These are phyloP conservation scores for Colletotrichum eleusines DNA, from an alignment of 2,329 filamentous ascomycete species.

Conservation along the genomic window DNA sequence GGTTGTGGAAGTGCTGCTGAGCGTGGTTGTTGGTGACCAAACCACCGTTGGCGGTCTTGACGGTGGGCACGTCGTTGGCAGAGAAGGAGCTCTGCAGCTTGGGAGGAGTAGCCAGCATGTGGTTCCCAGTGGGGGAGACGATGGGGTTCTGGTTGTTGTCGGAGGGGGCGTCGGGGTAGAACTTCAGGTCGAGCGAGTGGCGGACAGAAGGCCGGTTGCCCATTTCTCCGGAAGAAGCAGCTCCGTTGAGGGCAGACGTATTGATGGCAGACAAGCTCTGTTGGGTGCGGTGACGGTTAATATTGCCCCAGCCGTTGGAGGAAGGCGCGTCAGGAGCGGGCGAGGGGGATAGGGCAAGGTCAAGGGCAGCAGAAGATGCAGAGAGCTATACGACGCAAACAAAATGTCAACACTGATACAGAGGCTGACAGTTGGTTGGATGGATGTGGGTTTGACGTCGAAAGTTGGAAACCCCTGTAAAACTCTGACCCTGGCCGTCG, in stretches of 20 bases:
- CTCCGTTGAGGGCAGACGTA: conserved; percentile 53
- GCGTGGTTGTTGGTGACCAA: conserved; percentile 66
- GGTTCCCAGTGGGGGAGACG: conserved; percentile 62
- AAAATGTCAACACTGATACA: conserved; percentile 48
- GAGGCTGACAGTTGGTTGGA: conserved; percentile 44
- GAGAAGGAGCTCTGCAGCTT: conserved; percentile 92
- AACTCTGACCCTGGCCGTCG: conserved; percentile 18
- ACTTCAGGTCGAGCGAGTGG: conserved; percentile 69
- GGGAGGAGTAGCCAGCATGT: conserved; percentile 72
- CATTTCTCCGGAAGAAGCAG: conserved; percentile 57
- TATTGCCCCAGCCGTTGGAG: conserved; percentile 69
- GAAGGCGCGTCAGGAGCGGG: conserved; percentile 68
- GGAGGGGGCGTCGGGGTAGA: conserved; percentile 59
- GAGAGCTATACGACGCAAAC: conserved; percentile 71
- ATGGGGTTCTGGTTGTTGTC: conserved; percentile 52
- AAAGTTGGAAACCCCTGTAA: conserved; percentile 29
- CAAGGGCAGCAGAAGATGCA: conserved; percentile 83
- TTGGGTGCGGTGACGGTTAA: conserved; percentile 76
- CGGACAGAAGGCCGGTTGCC: conserved; percentile 63
- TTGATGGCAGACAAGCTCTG: conserved; percentile 66
- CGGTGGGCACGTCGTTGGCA: conserved; percentile 86
- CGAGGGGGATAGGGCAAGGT: conserved; percentile 79
- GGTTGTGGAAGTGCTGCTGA: conserved; percentile 77
- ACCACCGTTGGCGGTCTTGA: conserved; percentile 71
- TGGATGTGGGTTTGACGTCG: conserved; percentile 13